Evolutionary conservation across 257 asterid genomes (phyloP).

Genomic region (Fraxinus americana): DNA sequence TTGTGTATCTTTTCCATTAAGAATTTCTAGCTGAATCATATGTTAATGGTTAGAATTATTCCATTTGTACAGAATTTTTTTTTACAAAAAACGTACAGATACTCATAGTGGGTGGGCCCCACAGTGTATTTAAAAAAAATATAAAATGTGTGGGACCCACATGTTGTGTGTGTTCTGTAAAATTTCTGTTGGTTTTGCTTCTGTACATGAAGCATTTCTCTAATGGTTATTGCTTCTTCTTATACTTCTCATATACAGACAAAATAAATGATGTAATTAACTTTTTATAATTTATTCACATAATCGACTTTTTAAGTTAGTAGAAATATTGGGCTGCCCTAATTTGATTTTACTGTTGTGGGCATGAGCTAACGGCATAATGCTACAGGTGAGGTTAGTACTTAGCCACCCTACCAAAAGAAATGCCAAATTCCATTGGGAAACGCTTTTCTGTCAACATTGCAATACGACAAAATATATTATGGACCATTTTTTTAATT

Average conservation of each 20-base stretch:
- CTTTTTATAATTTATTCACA: background rate
- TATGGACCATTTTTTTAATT: constrained; percentile 29
- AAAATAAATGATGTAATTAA: no score
- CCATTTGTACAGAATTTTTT: no score
- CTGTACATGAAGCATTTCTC: no score
- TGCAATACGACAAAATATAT: constrained; percentile 36
- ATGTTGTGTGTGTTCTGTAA: no score
- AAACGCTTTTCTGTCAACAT: constrained; percentile 57
- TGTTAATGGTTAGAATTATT: no score
- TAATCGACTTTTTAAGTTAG: background rate
- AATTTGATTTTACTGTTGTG: background rate
- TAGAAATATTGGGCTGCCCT: background rate
- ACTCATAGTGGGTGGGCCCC: no score
- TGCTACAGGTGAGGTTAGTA: background rate
- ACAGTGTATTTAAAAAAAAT: no score
- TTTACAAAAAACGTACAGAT: no score
- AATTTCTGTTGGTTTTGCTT: no score
- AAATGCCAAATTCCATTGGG: constrained; percentile 83
- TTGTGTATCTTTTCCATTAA: background rate
- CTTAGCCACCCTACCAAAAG: constrained; percentile 39
- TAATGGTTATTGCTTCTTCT: background rate
- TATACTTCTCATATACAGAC: background rate
- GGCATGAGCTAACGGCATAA: no score
- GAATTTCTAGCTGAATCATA: no score
- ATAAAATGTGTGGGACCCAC: no score